Percentiles rank a stretch among this genome's conserved stretches.
These are phyloP conservation scores for Trametes sanguinea DNA, from an alignment of 768 basidiomycete genomes.

Conservation along the genomic window DNA sequence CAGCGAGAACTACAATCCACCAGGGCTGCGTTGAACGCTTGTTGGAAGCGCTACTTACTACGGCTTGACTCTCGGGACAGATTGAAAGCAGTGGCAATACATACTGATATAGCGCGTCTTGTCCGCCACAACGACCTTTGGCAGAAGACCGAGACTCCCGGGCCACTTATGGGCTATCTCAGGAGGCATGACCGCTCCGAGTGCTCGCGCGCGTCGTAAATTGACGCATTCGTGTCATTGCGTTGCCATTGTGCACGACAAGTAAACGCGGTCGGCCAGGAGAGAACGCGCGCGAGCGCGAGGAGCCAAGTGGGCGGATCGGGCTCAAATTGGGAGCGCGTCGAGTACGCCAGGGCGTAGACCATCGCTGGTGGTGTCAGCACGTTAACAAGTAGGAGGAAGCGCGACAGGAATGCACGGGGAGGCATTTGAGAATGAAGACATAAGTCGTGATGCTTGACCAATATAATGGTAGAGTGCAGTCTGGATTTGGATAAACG, in stretches of 20 bases:
- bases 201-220: conserved; percentile 13
- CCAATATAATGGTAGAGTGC: too few species aligned
- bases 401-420: too few species aligned
- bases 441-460: too few species aligned
- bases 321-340: conserved; percentile 6
- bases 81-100: not conserved
- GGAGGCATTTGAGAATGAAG: too few species aligned
- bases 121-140: conserved; percentile 6
- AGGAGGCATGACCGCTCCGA: conserved; percentile 19
- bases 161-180: conserved; percentile 14
- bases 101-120: conserved; percentile 14
- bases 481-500: too few species aligned
- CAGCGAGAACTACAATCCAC: too few species aligned
- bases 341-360: conserved; percentile 14
- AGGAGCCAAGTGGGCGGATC: conserved; percentile 14
- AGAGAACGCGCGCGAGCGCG: conserved; percentile 19
- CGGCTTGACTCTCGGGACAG: too few species aligned
- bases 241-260: conserved; percentile 5
- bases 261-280: conserved; percentile 24
- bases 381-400: not conserved
- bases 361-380: conserved; percentile 18
- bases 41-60: too few species aligned
- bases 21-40: too few species aligned
- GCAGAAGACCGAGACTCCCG: conserved; percentile 23
- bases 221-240: conserved; percentile 5